Evolutionary conservation across 2,329 filamentous ascomycete species (phyloP), one percentile per base, ranked within the genome.

Genomic region (Bretziella fagacearum): DNA sequence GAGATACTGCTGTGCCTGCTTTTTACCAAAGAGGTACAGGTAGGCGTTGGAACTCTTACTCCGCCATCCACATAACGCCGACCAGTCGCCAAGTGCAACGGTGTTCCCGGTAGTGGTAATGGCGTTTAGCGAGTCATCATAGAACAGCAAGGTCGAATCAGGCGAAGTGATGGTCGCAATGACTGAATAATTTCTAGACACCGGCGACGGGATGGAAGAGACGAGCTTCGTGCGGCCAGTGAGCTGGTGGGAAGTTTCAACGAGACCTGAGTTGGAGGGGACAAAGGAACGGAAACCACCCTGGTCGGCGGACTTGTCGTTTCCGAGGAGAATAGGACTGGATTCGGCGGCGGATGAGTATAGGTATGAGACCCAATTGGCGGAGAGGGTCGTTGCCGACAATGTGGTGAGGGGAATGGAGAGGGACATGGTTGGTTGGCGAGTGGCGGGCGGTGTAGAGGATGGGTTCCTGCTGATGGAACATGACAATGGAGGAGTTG

Each of bases 161-260:
- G 52, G 1, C 65, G 67, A 46, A 68, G 65, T 0, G 65, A 59
- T 51, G 62, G 57, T 2, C 64, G 63, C 26, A 69, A 62, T 1
- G 64, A 65, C 29, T 5, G n/a, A 66, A 53, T 10, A 65, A 52
- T 11, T 64, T 52, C 39, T 67, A 63, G 26, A 58, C 60, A 11
- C 54, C 57, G 3, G 52, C 59, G 7, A 66, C 51, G 13, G 60
- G 1, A 65, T 54, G 0, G 62, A 59, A 7, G 62, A 59, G 10
- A 68, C 58, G 5, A 67, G 58, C 53, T 68, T 69, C n/a, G 65
- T 67, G 23, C 67, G 62, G 3, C 66, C 65, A 1, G 65, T 61
- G 18, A 56, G 8, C 5, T 18, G 17, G n/a, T 35, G 32, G 7
- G 32, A 10, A 5, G 32, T 35, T 13, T 29, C 26, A 13, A 29